Conservation (phyloP, 352 stramenopile genomes). For the Discostella stelligera region DNA sequence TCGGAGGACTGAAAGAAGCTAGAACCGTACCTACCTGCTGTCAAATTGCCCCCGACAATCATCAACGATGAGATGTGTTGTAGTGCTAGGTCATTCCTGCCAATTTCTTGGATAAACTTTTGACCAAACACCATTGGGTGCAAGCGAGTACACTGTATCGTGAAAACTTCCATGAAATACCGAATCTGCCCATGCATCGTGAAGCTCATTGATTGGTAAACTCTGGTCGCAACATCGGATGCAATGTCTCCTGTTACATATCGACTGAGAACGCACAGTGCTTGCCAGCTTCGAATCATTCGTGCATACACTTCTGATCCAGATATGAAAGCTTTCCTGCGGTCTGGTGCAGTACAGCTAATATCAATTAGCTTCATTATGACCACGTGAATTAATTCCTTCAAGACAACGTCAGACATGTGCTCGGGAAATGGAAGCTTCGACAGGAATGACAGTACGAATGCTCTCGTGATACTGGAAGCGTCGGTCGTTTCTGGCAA, state of each 20-base stretch:
- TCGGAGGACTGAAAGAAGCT: slow-evolving; percentile 52
- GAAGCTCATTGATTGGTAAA: slow-evolving; percentile 59
- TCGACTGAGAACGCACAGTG: slow-evolving; percentile 64
- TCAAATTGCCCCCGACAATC: slow-evolving; percentile 76
- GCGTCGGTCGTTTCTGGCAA: slow-evolving; percentile 54
- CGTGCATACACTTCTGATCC: slow-evolving; percentile 66
- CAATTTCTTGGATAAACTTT: slow-evolving; percentile 59
- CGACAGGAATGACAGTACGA: slow-evolving; percentile 70
- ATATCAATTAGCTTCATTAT: slow-evolving; percentile 65
- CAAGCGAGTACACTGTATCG: slow-evolving; percentile 61
- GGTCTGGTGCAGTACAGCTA: slow-evolving; percentile 29
- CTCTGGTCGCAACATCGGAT: slow-evolving; percentile 44
- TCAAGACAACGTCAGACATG: slow-evolving; percentile 51
- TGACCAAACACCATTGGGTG: slow-evolving; percentile 61
- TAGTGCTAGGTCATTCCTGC: slow-evolving; percentile 53
- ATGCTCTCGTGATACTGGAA: slow-evolving; percentile 61
- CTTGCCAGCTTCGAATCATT: slow-evolving; percentile 74
- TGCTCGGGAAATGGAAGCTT: slow-evolving; percentile 52
- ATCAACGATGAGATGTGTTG: slow-evolving; percentile 77
- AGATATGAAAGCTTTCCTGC: slow-evolving; percentile 58
- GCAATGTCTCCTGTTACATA: slow-evolving; percentile 77
- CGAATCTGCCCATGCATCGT: slow-evolving; percentile 71
- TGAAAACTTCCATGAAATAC: slow-evolving; percentile 81
- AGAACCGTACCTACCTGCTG: slow-evolving; percentile 60
- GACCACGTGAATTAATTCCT: slow-evolving; percentile 59